Percentiles rank a stretch among this genome's conserved stretches.
These are phyloP conservation scores for Penicillium sp. DNA, from an alignment of 2,329 filamentous ascomycete genomes.

Conservation along the genomic window DNA sequence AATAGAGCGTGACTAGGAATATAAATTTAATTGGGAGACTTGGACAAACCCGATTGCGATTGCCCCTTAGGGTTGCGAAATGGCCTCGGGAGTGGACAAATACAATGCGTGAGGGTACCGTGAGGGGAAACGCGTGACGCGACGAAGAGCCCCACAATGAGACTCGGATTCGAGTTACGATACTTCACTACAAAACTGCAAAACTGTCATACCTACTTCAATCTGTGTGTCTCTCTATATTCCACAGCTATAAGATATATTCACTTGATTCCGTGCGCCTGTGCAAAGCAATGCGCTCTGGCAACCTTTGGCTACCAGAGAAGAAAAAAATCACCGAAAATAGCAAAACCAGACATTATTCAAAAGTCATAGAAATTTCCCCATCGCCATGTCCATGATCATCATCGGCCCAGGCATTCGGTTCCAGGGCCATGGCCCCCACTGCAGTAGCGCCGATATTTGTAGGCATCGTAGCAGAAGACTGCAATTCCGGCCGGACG, in stretches of 20 bases:
- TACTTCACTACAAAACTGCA: neutral
- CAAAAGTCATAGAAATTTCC: constrained; percentile 79
- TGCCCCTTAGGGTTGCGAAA: neutral
- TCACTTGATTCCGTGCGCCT: neutral
- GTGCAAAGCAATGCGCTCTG: constrained; percentile 4
- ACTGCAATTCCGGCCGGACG: constrained; percentile 28
- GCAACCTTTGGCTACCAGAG: neutral
- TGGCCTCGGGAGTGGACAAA: neutral
- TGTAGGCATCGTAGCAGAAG: constrained; percentile 32
- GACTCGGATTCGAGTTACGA: neutral
- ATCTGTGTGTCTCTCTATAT: constrained; percentile 8
- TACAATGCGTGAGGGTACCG: constrained; percentile 11
- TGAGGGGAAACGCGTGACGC: constrained; percentile 26
- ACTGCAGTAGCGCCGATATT: constrained; percentile 24
- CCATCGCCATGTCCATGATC: constrained; percentile 66
- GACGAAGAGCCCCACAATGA: constrained; percentile 12
- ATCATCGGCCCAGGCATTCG: constrained; percentile 67
- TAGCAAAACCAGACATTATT: constrained; percentile 42
- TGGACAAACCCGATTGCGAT: neutral
- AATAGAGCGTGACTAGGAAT: neutral
- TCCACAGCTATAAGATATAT: constrained; percentile 3
- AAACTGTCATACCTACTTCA: neutral
- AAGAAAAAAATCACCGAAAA: constrained; percentile 1
- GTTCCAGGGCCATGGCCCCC: constrained; percentile 36
- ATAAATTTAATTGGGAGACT: neutral